Evolutionary conservation across 192 early-diverging fungal genomes (phyloP), one percentile per base, ranked within the genome.

Genomic region (Dissophora globulifera): DNA sequence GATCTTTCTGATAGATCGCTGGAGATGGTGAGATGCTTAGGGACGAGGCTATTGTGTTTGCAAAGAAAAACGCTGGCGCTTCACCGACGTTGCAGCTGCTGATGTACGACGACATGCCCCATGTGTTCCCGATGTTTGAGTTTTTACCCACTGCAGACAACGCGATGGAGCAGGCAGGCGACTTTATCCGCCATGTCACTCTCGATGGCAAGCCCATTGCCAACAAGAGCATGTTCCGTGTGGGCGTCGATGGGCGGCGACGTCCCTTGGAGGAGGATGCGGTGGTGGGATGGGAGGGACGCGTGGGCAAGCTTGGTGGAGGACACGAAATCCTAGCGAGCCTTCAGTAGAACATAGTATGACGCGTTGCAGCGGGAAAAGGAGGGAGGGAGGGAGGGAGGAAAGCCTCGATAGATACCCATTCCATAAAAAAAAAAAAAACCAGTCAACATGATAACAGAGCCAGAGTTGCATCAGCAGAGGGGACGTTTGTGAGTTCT

Each of bases 101-200:
- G 22, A 12, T 84, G 32, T 87, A 82, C 45, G 75, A 80, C 27
- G 85, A 84, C 48, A 81, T 82, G 63, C 83, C 83, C 20, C 85
- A 87, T 48, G 83, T 84, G 8, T 87, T 84, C 33, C 78, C 33
- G 7, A 76, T 76, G 72, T 76, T 76, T 43, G 53, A 54, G 26
- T 76, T 67, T 42, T 17, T 67, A 20, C 51, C 58, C 2, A 42
- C 38, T 35, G 72, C 72, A 7, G 45, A 10, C 4, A 40, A 76
- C 49, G 63, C 63, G 8, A 19, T 76, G 2, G 19, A 67, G 12
- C 57, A 27, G n/a, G 58, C 62, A 3, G 72, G 54, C 7, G 58
- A 76, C 1, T 76, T 76, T 55, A 57, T 76, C 6, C 50, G 63
- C 32, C 29, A 31, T 11, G 63, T 59, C 7, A 76, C 72, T 27